Evolutionary conservation across 805 yeast species (phyloP).

Genomic region (Pichia gijzeniarum): DNA sequence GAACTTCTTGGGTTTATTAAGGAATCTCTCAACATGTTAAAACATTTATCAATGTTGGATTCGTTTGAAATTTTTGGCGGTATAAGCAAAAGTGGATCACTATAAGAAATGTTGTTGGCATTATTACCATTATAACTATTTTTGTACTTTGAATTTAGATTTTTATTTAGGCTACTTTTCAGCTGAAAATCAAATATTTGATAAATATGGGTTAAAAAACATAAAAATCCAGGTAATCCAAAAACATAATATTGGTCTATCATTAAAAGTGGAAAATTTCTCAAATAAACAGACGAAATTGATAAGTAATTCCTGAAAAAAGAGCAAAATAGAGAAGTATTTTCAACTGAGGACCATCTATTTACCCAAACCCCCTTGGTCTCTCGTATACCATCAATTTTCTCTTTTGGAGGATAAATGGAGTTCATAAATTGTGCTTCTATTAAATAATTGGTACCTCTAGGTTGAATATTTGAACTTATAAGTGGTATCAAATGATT

Average conservation of each 20-base stretch:
- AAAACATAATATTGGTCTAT: constrained; percentile 15
- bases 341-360: constrained; percentile 51
- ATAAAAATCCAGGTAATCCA: constrained; percentile 40
- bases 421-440: constrained; percentile 32
- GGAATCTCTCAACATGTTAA: constrained; percentile 33
- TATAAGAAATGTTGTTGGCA: constrained; percentile 1
- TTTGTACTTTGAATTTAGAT: constrained; percentile 1
- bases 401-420: constrained; percentile 33
- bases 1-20: constrained; percentile 25
- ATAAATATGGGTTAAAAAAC: constrained; percentile 40
- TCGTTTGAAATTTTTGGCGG: constrained; percentile 16
- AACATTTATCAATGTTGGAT: constrained; percentile 26
- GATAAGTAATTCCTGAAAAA: constrained; percentile 53
- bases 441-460: constrained; percentile 22
- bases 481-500: constrained; percentile 21
- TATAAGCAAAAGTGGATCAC: not conserved
- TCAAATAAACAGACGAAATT: constrained; percentile 24
- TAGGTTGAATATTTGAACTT: constrained; percentile 16
- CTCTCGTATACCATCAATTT: constrained; percentile 42
- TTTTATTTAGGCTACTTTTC: constrained; percentile 6
- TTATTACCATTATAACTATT: not conserved
- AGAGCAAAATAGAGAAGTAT: constrained; percentile 50
- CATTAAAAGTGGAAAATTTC: constrained; percentile 11
- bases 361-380: constrained; percentile 59
- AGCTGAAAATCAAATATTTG: constrained; percentile 31